Evolutionary conservation across 148 eudicot species (phyloP).

Genomic region (Amaranthus hypochondriacus): DNA sequence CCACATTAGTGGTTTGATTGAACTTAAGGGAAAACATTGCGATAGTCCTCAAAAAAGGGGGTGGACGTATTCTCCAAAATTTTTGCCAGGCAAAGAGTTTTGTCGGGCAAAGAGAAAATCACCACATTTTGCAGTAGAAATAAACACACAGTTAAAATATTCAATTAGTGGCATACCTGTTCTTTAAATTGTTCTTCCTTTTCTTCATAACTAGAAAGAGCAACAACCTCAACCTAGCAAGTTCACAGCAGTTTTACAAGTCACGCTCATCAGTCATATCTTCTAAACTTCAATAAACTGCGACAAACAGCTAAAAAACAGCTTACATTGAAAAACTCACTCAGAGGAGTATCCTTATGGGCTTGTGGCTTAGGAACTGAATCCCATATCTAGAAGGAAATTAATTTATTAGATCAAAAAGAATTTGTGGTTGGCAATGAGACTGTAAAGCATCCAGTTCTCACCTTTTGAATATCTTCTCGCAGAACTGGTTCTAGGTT

Average conservation of each 20-base stretch:
- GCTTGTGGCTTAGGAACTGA: conserved; percentile 96
- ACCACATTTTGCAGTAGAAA: not conserved
- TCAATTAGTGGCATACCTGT: conserved; percentile 49
- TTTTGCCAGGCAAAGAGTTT: too few relatives aligned
- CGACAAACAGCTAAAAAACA: not conserved
- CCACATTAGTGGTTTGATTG: not conserved
- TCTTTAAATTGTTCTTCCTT: conserved; percentile 94
- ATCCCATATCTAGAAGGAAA: conserved; percentile 74
- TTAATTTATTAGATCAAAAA: not conserved
- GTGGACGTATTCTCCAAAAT: too few relatives aligned
- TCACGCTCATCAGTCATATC: conserved; percentile 8
- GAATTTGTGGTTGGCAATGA: conserved; percentile 3
- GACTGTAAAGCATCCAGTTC: conserved; percentile 17
- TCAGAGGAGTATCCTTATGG: conserved; percentile 82
- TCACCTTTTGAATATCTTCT: conserved; percentile 95
- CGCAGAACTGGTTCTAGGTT: conserved; percentile 89
- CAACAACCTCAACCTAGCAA: conserved; percentile 91
- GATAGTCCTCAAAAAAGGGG: not conserved
- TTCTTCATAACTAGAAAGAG: conserved; percentile 92
- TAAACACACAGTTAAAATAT: not conserved
- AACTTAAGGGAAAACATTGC: not conserved
- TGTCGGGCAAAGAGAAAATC: not conserved
- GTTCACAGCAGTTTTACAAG: conserved; percentile 17
- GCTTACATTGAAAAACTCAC: conserved; percentile 97
- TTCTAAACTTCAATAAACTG: not conserved